Base-by-base conservation (phyloP, 768 basidiomycete genomes). In the Boletus reticuloceps region DNA sequence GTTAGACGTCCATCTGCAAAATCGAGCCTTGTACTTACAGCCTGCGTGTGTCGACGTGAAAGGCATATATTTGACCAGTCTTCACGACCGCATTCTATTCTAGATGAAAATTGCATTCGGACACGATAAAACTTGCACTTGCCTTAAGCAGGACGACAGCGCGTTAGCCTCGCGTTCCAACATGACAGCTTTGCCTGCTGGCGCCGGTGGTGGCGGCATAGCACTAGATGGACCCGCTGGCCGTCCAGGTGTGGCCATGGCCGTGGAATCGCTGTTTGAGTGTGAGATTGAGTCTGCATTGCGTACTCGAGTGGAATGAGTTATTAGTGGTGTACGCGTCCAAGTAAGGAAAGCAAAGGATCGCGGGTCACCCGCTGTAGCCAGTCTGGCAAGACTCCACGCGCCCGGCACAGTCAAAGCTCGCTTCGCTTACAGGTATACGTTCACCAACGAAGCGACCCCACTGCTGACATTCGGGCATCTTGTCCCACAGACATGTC, bases 41-140 rank as follows among this genome's bases (percentile, higher is more conserved):
- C 73, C 77, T 81, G 57, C 75, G 78, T 42, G 83, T 74, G 58
- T 89, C 85, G 1, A 81, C 76, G 63, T 88, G 85, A 64, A 88
- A 91, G 9, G 76, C 73, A 60, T 88, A 86, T 16, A 91, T 76
- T 63, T 90, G 82, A 6, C 81, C 88, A 2, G 87, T 85, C 68
- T 83, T 88, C 5, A 89, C 72, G 7, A 83, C 79, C n/a, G 83
- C 82, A 61, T 82, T 83, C 87, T 78, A 51, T 19, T 54, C 37
- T 29, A 32, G 20, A 31, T 64, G 19, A 60, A 46, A 31, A 17
- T 14, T 17, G 19, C 41, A 4, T 27, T 29, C 20, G 34, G 29
- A 57, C 40, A 13, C 39, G 5, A 16, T n/a, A 13, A 9, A 42
- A 45, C 10, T 37, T 20, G 27, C 10, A 58, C 70, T 58, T 56